Conservation (phyloP, 2,329 filamentous ascomycete species). For the Scytalidium sp. region DNA sequence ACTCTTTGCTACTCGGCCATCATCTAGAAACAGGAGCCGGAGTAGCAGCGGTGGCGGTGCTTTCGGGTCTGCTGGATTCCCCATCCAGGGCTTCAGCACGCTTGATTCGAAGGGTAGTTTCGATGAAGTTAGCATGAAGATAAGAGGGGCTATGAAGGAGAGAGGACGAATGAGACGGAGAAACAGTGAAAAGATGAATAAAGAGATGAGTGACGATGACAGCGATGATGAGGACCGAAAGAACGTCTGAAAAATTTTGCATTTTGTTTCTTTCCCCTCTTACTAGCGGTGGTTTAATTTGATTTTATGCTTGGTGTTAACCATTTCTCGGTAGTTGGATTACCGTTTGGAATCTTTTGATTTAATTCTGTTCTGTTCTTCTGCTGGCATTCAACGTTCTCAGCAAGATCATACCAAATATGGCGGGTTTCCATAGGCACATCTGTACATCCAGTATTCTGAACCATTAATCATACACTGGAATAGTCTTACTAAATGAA, state of each 20-base stretch:
- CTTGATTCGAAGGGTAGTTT: slow-evolving; percentile 68
- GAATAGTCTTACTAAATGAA: no score
- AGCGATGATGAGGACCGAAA: slow-evolving; percentile 21
- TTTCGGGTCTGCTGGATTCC: slow-evolving; percentile 59
- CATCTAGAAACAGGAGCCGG: slow-evolving; percentile 72
- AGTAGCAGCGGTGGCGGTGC: slow-evolving; percentile 66
- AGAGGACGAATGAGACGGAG: slow-evolving; percentile 57
- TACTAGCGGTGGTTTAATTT: background rate
- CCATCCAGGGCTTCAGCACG: slow-evolving; percentile 67
- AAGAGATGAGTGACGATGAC: slow-evolving; percentile 37
- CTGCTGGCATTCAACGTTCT: background rate
- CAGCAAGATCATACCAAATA: background rate
- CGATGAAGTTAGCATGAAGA: slow-evolving; percentile 79
- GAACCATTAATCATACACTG: no score
- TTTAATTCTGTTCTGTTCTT: background rate
- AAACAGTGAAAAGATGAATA: slow-evolving; percentile 35
- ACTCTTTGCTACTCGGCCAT: slow-evolving; percentile 84
- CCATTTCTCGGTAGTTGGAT: no score
- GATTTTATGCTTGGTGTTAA: no score
- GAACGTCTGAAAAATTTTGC: slow-evolving; percentile 11
- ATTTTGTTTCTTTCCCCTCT: no score
- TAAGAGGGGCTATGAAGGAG: slow-evolving; percentile 80
- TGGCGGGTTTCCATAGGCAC: background rate
- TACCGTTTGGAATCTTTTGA: background rate
- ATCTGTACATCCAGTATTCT: no score